phyloP scores from a whole-genome alignment of 257 asterid genomes.

The Ligustrum vulgare region DNA sequence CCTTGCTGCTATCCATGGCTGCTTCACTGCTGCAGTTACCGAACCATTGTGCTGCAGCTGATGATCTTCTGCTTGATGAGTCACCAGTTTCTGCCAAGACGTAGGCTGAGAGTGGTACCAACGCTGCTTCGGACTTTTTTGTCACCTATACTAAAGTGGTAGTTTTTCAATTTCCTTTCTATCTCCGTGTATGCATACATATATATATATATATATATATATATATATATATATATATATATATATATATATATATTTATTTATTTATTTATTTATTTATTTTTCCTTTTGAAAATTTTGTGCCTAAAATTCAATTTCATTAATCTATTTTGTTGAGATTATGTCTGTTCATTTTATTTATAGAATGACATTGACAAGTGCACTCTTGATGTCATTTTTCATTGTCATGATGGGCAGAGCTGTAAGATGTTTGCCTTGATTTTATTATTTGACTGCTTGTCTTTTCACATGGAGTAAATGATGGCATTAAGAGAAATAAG shows the following conservation, averaged over 20 bases:
- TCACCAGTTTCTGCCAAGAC: background rate
- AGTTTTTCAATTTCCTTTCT: background rate
- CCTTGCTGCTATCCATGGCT: conserved; percentile 20
- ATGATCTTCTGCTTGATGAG: conserved; percentile 23
- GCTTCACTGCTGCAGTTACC: conserved; percentile 15
- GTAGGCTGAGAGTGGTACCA: conserved; percentile 33
- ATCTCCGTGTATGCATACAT: background rate
- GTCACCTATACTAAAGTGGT: conserved; percentile 87
- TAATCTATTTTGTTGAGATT: background rate
- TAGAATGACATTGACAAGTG: background rate
- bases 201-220: no score
- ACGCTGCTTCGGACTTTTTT: conserved; percentile 64
- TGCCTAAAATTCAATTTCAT: background rate
- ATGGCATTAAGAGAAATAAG: background rate
- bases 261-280: no score
- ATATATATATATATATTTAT: no score
- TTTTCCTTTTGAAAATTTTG: background rate
- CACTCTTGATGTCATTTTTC: background rate
- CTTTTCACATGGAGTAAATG: background rate
- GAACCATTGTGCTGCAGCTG: conserved; percentile 39
- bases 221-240: no score
- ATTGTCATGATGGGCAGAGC: background rate
- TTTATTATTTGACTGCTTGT: background rate
- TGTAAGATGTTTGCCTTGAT: background rate
- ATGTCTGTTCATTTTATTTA: background rate